Evolutionary conservation across 2,329 filamentous ascomycete species (phyloP).

Genomic region (Sphaerulina musiva): DNA sequence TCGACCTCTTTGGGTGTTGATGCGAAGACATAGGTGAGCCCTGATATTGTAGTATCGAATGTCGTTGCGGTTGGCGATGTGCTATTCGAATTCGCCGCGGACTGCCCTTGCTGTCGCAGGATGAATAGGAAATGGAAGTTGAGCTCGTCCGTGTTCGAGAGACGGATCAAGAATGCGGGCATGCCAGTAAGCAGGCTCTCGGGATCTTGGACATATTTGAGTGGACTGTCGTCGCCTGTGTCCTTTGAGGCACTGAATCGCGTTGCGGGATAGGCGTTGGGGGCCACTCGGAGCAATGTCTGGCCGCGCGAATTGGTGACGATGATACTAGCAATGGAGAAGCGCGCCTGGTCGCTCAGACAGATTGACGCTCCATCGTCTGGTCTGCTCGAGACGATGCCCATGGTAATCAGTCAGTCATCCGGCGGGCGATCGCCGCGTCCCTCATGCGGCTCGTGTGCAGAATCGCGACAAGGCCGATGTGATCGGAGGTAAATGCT

Average conservation of each 20-base stretch:
- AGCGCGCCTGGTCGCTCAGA: conserved; percentile 83
- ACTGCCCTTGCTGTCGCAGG: conserved; percentile 49
- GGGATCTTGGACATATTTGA: conserved; percentile 94
- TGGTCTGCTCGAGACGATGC: conserved; percentile 80
- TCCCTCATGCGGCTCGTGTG: background rate
- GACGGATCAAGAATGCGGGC: conserved; percentile 76
- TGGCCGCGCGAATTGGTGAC: conserved; percentile 75
- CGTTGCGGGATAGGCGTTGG: conserved; percentile 81
- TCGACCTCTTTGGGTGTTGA: conserved; percentile 82
- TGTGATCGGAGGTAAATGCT: no score
- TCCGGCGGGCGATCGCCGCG: conserved; percentile 7
- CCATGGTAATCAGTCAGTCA: conserved; percentile 54
- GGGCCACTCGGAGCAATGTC: conserved; percentile 67
- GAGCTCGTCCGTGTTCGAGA: conserved; percentile 86
- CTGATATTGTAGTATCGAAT: conserved; percentile 71
- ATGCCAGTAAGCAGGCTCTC: conserved; percentile 47
- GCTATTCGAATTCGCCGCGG: conserved; percentile 28
- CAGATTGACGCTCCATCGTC: conserved; percentile 77
- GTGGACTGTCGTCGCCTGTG: conserved; percentile 62
- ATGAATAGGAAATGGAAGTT: conserved; percentile 90
- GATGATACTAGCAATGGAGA: conserved; percentile 76
- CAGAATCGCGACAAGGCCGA: no score
- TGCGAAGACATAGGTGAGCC: conserved; percentile 86
- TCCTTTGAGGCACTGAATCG: conserved; percentile 68
- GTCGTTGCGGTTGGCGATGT: conserved; percentile 15